phyloP scores from a whole-genome alignment of 306 rosid species.

The Cucurbita pepo region DNA sequence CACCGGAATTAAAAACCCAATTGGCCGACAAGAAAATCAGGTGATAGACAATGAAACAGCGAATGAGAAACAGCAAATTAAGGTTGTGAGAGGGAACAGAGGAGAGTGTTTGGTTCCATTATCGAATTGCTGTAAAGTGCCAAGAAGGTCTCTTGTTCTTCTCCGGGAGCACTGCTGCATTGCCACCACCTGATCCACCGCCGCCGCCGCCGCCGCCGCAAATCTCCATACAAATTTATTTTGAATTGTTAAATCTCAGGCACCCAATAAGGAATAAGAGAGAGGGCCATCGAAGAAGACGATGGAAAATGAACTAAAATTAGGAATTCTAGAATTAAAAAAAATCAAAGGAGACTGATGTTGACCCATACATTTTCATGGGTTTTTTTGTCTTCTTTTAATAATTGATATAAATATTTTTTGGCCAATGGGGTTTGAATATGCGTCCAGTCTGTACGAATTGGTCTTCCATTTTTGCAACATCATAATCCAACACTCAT shows the following conservation, averaged over 20 bases:
- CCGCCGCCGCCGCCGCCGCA: background rate
- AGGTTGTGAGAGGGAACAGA: constrained; percentile 44
- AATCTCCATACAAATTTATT: background rate
- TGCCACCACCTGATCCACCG: constrained; percentile 54
- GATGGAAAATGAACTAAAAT: background rate
- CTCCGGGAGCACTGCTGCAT: constrained; percentile 70
- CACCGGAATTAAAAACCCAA: constrained; percentile 13
- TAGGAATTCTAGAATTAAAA: background rate
- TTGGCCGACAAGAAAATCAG: constrained; percentile 7
- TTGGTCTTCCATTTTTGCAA: constrained; percentile 33
- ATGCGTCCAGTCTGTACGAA: constrained; percentile 24
- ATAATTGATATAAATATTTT: constrained; percentile 4
- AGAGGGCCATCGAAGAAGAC: constrained; percentile 1
- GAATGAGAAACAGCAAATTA: constrained; percentile 25
- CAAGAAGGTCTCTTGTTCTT: constrained; percentile 41
- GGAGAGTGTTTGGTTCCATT: constrained; percentile 48
- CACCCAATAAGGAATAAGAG: background rate
- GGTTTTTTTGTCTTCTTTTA: background rate
- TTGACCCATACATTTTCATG: constrained; percentile 1
- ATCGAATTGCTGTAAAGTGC: constrained; percentile 56
- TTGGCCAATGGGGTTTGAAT: constrained; percentile 31
- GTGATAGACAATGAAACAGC: constrained; percentile 10
- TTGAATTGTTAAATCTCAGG: background rate
- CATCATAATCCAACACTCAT: constrained; percentile 40
- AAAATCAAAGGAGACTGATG: background rate